Evolutionary conservation across 192 early-diverging fungal species (phyloP).

Genomic region (Entophlyctis helioformis): DNA sequence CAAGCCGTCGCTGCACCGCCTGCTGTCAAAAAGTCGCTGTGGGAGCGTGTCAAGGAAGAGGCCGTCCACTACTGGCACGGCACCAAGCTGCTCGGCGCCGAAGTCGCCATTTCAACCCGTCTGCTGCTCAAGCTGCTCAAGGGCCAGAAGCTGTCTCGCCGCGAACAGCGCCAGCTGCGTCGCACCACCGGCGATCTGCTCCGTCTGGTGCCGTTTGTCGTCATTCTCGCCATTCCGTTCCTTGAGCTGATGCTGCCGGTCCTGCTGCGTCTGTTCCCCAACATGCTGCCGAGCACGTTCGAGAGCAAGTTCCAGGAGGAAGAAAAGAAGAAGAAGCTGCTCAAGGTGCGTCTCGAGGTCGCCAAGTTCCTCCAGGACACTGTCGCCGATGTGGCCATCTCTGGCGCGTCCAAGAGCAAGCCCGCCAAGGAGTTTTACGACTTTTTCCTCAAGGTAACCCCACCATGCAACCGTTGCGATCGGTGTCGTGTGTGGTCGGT

Average conservation of each 20-base stretch:
- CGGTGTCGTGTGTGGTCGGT: too few species aligned
- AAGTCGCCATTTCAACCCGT: constrained; percentile 72
- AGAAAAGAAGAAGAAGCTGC: constrained; percentile 85
- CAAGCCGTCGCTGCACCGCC: neutral
- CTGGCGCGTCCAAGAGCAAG: constrained; percentile 25
- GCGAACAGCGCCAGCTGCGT: constrained; percentile 74
- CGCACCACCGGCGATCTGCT: constrained; percentile 78
- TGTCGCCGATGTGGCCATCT: constrained; percentile 70
- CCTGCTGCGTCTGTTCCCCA: constrained; percentile 84
- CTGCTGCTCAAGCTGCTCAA: constrained; percentile 61
- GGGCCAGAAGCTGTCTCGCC: constrained; percentile 66
- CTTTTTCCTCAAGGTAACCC: constrained; percentile 59
- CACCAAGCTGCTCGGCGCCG: constrained; percentile 77
- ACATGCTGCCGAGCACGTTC: constrained; percentile 94
- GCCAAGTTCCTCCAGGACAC: constrained; percentile 93
- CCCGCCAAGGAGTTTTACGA: constrained; percentile 60
- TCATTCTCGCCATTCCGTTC: constrained; percentile 90
- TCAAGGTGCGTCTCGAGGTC: constrained; percentile 89
- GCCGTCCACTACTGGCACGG: constrained; percentile 86
- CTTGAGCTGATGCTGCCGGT: constrained; percentile 90
- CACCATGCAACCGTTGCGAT: constrained; percentile 2
- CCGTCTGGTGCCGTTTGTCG: constrained; percentile 80
- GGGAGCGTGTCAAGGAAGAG: constrained; percentile 70
- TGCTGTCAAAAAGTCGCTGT: constrained; percentile 25
- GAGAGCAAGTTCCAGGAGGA: constrained; percentile 84